Conservation (phyloP, 2,329 filamentous ascomycete species). For the Talaromyces piceae region DNA sequence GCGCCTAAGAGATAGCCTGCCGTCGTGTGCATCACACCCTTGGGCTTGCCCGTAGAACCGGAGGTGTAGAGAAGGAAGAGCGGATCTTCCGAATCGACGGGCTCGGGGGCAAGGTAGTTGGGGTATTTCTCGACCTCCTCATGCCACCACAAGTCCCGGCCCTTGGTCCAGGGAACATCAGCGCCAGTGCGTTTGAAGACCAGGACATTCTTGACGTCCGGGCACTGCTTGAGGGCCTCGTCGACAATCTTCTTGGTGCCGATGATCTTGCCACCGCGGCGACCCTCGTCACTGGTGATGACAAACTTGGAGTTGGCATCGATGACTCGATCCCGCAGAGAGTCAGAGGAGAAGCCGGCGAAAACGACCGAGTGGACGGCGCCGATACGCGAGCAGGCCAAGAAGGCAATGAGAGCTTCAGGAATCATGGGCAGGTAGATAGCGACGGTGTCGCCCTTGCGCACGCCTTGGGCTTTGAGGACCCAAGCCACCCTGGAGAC, state of each 20-base stretch:
- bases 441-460: slow-evolving; percentile 94
- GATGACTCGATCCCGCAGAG: slow-evolving; percentile 85
- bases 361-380: slow-evolving; percentile 97
- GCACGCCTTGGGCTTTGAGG: slow-evolving; percentile 89
- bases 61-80: slow-evolving; percentile 97
- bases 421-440: slow-evolving; percentile 99
- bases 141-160: slow-evolving; percentile 95
- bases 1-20: slow-evolving; percentile 91
- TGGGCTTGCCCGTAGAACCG: slow-evolving; percentile 95
- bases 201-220: slow-evolving; percentile 73
- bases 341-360: slow-evolving; percentile 94
- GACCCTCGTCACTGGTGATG: slow-evolving; percentile 96
- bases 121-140: slow-evolving; percentile 98
- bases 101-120: slow-evolving; percentile 79
- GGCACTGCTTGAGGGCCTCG: slow-evolving; percentile 93
- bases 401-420: slow-evolving; percentile 82
- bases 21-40: slow-evolving; percentile 97
- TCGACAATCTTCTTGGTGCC: slow-evolving; percentile 99
- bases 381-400: slow-evolving; percentile 86
- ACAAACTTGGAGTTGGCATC: slow-evolving; percentile 88
- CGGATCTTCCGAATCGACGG: slow-evolving; percentile 88
- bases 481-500: slow-evolving; percentile 82
- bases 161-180: slow-evolving; percentile 81
- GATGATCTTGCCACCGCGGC: slow-evolving; percentile 94
- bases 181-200: slow-evolving; percentile 94